Base-by-base conservation (phyloP, 1,139 yeast species). In the Zhuliangozyma parablackwelliae region DNA sequence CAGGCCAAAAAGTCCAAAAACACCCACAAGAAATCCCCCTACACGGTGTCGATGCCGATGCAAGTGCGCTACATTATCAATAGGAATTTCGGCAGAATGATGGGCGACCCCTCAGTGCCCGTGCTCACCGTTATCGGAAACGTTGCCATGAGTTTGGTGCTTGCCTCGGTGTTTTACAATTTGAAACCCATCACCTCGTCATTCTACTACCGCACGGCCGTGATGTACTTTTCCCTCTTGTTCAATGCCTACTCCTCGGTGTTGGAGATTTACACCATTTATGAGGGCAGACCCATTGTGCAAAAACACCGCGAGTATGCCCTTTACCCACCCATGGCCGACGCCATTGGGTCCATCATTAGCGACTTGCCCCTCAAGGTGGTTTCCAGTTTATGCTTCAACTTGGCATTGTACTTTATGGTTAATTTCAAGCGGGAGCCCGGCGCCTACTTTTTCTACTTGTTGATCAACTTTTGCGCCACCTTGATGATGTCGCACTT, bases 291-390 rank as follows among this genome's bases (percentile, higher is more conserved):
- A 52, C 78, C 78, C 13, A 73, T 80, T 48, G 65, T 79, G 34
- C 75, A 75, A 44, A 80, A 80, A 53, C 86, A 80, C 49, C 76
- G 75, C 47, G 67, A 74, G 20, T 80, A 73, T 50, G 80, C 84
- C 3, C 68, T 80, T 57, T 81, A 80, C 49, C 80, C 78, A 43
- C 78, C 81, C 21, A 73, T 84, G 21, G 82, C 82, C 12, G 85
- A 80, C 54, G 79, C 84, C 5, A 52, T 79, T 34, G 81, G 80
- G 40, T 70, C 72, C 39, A 64, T 79, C 46, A 54, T 79, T 36
- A 71, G 82, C 25, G 82, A 78, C 49, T 54, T 79, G 35, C 86
- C 86, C 4, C 59, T 70, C 24, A 79, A 80, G 51, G 41, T 75
- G 9, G 43, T 63, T 26, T 69, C 74, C 45, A 61, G 77, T 35